A percentile compares a stretch with the other conserved stretches of the same genome.
Evolutionary conservation across 441 rosid species (phyloP).

Genomic region (Populus hybrid): DNA sequence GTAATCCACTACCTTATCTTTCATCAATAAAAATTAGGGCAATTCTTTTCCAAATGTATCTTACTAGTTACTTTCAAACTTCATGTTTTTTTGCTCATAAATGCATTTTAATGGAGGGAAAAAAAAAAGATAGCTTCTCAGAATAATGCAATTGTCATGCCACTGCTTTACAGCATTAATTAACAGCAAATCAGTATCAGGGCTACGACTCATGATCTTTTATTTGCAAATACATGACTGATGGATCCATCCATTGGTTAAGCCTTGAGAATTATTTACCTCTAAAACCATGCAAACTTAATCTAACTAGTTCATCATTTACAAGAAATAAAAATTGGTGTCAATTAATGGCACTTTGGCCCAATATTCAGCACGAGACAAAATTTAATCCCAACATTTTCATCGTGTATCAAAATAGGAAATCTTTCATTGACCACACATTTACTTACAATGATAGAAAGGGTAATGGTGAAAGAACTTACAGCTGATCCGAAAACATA

Average conservation of each 20-base stretch:
- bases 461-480: conserved; percentile 10
- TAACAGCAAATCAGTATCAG: background rate
- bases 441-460: background rate
- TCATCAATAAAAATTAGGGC: background rate
- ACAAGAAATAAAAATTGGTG: background rate
- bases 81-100: background rate
- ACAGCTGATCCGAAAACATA: conserved; percentile 49
- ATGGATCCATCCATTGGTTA: background rate
- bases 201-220: background rate
- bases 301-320: background rate
- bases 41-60: background rate
- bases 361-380: background rate
- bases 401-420: background rate
- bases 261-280: background rate
- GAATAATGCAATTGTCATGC: background rate
- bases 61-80: background rate
- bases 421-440: background rate
- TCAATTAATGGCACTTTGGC: background rate
- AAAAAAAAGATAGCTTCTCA: background rate
- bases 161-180: background rate
- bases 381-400: background rate
- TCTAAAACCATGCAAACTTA: background rate
- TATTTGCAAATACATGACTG: background rate
- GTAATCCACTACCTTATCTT: background rate
- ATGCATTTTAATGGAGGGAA: background rate